Conservation (phyloP, 345 rosid genomes). For the Eucalyptus polyanthemos region DNA sequence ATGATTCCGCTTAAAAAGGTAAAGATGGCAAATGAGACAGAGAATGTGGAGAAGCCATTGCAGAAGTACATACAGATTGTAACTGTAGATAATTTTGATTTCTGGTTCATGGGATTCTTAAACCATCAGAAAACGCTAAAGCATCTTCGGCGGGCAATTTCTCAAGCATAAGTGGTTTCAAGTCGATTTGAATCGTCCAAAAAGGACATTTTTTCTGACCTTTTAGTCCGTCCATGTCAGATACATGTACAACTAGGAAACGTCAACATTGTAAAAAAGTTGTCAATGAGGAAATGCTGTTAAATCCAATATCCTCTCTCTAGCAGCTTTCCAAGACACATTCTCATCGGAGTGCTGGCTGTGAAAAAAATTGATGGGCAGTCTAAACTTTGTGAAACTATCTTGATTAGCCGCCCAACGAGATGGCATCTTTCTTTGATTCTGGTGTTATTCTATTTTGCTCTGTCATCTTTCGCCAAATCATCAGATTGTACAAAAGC, state of each 20-base stretch:
- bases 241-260: neutral
- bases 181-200: neutral
- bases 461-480: neutral
- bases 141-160: conserved; percentile 30
- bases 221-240: neutral
- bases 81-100: conserved; percentile 55
- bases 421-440: neutral
- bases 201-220: neutral
- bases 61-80: conserved; percentile 57
- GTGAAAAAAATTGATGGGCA: neutral
- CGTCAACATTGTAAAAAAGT: neutral
- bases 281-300: neutral
- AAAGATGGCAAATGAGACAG: conserved; percentile 37
- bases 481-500: neutral
- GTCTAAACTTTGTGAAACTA: neutral
- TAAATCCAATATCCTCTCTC: neutral
- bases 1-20: conserved; percentile 44
- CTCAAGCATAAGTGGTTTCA: neutral
- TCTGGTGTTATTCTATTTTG: neutral
- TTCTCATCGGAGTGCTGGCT: neutral
- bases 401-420: neutral
- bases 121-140: conserved; percentile 60
- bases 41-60: conserved; percentile 45
- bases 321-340: neutral
- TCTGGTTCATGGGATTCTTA: conserved; percentile 88